Evolutionary conservation across 1,284 basidiomycete genomes (phyloP).

Genomic region (Stereum hirsutum): DNA sequence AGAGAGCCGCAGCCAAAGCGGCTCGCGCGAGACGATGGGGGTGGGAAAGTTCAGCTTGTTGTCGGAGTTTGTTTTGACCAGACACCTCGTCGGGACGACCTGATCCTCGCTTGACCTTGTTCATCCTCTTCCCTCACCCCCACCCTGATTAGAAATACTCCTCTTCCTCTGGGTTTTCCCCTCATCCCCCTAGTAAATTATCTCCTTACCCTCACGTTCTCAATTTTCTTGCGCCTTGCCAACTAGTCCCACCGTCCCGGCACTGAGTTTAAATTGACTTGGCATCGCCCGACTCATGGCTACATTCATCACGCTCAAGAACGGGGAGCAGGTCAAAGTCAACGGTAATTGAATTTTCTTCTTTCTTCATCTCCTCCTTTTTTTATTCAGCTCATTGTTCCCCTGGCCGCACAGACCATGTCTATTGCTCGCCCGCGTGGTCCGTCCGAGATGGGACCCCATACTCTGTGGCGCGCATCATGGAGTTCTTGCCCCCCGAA

Average conservation of each 20-base stretch:
- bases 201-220: slow-evolving; percentile 1
- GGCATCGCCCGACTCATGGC: slow-evolving; percentile 16
- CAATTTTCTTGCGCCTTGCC: neutral
- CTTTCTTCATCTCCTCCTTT: neutral
- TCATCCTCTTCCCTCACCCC: slow-evolving; percentile 5
- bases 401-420: slow-evolving; percentile 59
- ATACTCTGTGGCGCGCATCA: slow-evolving; percentile 90
- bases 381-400: neutral
- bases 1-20: too few relatives aligned
- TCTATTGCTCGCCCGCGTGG: slow-evolving; percentile 92
- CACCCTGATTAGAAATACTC: slow-evolving; percentile 3
- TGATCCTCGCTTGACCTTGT: slow-evolving; percentile 7
- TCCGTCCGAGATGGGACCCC: slow-evolving; percentile 84
- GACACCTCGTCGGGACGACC: slow-evolving; percentile 6
- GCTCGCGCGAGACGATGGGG: too few relatives aligned
- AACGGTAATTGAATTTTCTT: slow-evolving; percentile 51
- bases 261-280: slow-evolving; percentile 1
- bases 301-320: slow-evolving; percentile 51
- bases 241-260: neutral
- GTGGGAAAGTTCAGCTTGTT: neutral
- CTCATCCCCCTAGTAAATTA: neutral
- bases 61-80: neutral
- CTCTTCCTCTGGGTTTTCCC: neutral
- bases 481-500: slow-evolving; percentile 87
- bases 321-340: slow-evolving; percentile 71